Evolutionary conservation across 805 yeast species (phyloP).

Genomic region (Ogataea henricii): DNA sequence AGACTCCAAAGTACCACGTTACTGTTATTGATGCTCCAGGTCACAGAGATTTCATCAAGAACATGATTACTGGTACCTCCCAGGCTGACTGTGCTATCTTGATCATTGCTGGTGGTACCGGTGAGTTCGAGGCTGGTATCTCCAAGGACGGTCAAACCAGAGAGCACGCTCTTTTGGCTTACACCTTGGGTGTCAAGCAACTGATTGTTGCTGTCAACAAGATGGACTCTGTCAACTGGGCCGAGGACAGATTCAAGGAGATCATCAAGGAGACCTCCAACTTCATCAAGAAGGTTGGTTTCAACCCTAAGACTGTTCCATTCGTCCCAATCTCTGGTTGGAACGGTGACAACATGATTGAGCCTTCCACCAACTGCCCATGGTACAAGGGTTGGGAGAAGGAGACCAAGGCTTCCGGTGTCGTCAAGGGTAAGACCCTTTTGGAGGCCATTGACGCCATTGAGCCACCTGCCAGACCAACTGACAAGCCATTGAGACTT

Average conservation of each 20-base stretch:
- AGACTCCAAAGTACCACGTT: slow-evolving; percentile 85
- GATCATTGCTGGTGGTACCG: slow-evolving; percentile 88
- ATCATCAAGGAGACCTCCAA: slow-evolving; percentile 73
- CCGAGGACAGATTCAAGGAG: slow-evolving; percentile 77
- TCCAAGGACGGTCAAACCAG: slow-evolving; percentile 94
- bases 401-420: slow-evolving; percentile 72
- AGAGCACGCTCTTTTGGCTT: slow-evolving; percentile 90
- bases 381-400: slow-evolving; percentile 88
- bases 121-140: slow-evolving; percentile 96
- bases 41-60: slow-evolving; percentile 95
- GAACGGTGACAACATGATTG: slow-evolving; percentile 94
- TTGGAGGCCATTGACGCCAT: slow-evolving; percentile 83
- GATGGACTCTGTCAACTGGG: slow-evolving; percentile 94
- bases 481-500: slow-evolving; percentile 85
- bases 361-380: slow-evolving; percentile 76
- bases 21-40: slow-evolving; percentile 96
- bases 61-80: slow-evolving; percentile 94
- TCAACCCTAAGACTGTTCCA: slow-evolving; percentile 77
- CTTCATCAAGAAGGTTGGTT: slow-evolving; percentile 85
- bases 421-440: slow-evolving; percentile 75
- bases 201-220: slow-evolving; percentile 89
- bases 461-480: slow-evolving; percentile 79
- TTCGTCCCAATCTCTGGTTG: slow-evolving; percentile 93
- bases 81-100: slow-evolving; percentile 92
- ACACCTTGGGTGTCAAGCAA: slow-evolving; percentile 86